Base-by-base conservation (phyloP, 306 rosid species). In the Cicer arietinum region DNA sequence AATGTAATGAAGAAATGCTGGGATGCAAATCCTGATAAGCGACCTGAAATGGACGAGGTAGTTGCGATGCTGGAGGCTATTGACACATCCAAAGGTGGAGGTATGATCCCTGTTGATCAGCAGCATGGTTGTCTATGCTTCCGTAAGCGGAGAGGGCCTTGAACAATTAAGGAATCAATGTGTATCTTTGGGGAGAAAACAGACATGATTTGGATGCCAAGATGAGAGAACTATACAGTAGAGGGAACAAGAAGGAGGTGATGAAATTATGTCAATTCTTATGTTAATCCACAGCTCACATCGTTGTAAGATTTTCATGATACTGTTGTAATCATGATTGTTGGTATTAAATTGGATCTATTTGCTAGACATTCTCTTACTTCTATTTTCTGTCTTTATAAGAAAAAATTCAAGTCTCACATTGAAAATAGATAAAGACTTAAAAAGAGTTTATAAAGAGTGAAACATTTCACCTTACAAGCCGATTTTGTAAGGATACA, bases 11-110 rank as follows among this genome's bases (percentile, higher is more conserved):
- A 90, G 86, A 85, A 90, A 64, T 91, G 98, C 84, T 94, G 98
- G 98, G 97, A 94, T 76, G 96, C 96, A 1, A 83, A 64, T 78
- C 98, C 97, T 0, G 98, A 91, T 76, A 94, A 88, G 89, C 87
- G 97, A 62, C 98, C 98, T 0, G 98, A 89, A 88, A 94, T 94
- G 98, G 97, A 94, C 14, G 97, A 94, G 76, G 97, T 82, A 46
- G 97, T 94, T 61, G 83, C 96, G 48, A 85, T 94, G 92, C 48
- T 94, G 74, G 98, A 94, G 81, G 97, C 88, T 75, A 91, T 89
- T 13, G 96, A 91, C 92, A 94, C 96, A 60, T 87, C 97, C 43
- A 94, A 89, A 84, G 98, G 98, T 64, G 98, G 98, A 71, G 98
- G 98, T 51, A 94, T 94, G 97, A 89, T 94, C 80, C 97, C 97